phyloP scores from a whole-genome alignment of 441 rosid genomes.

The Populus trichocarpa region DNA sequence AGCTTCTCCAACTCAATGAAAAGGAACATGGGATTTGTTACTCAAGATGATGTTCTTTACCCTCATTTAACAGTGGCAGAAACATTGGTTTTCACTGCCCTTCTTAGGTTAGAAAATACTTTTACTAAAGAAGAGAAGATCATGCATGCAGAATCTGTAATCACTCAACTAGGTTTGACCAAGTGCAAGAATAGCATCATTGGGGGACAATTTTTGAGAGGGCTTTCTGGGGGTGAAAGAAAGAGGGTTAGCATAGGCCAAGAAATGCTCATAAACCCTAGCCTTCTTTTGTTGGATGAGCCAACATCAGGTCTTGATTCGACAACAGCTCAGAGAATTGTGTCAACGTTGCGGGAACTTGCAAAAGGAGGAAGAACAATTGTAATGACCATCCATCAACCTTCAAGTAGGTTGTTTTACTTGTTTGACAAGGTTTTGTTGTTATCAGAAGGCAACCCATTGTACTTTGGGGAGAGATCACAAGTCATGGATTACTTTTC shows the following conservation, averaged over 20 bases:
- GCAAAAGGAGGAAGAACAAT: slow-evolving; percentile 31
- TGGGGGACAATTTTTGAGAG: slow-evolving; percentile 28
- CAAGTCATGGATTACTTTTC: slow-evolving; percentile 28
- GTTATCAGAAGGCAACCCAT: slow-evolving; percentile 26
- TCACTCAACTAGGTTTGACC: slow-evolving; percentile 24
- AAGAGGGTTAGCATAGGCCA: slow-evolving; percentile 44
- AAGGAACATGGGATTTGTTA: slow-evolving; percentile 50
- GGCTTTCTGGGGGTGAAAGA: slow-evolving; percentile 39
- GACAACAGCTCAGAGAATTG: slow-evolving; percentile 36
- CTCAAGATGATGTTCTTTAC: slow-evolving; percentile 51
- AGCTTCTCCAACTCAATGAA: slow-evolving; percentile 38
- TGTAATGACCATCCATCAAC: slow-evolving; percentile 37
- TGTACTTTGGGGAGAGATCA: slow-evolving; percentile 29
- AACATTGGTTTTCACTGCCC: slow-evolving; percentile 49
- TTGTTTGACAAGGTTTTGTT: slow-evolving; percentile 36
- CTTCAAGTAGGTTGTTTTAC: slow-evolving; percentile 36
- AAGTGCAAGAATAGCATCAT: slow-evolving; percentile 30
- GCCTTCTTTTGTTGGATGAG: slow-evolving; percentile 37
- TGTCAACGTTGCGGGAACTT: slow-evolving; percentile 25
- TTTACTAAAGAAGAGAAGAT: slow-evolving; percentile 25
- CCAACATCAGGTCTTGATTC: slow-evolving; percentile 43
- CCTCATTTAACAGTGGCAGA: slow-evolving; percentile 55
- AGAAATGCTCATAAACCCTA: slow-evolving; percentile 39
- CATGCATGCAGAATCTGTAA: slow-evolving; percentile 24
- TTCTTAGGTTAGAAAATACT: slow-evolving; percentile 42